Percentiles rank a stretch among this genome's conserved stretches.
phyloP scores from a whole-genome alignment of 768 basidiomycete genomes.

The Dentipellis sp. region DNA sequence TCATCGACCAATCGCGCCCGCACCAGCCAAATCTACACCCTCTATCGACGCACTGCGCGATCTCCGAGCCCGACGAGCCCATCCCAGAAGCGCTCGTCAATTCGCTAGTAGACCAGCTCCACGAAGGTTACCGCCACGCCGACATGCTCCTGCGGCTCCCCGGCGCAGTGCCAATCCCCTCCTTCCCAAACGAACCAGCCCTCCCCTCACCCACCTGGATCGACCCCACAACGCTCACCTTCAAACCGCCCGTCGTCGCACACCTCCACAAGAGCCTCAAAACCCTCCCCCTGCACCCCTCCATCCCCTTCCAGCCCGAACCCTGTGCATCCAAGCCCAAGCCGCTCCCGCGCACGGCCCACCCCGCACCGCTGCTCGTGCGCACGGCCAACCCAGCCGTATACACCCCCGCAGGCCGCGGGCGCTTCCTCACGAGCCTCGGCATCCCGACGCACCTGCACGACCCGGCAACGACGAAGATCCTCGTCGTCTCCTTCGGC shows the following conservation, averaged over 20 bases:
- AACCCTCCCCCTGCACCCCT: conserved; percentile 28
- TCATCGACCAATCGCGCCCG: conserved; percentile 22
- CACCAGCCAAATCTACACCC: conserved; percentile 4
- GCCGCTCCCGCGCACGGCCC: conserved; percentile 28
- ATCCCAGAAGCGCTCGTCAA: conserved; percentile 37
- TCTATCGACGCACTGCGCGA: neutral
- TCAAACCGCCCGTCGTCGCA: conserved; percentile 35
- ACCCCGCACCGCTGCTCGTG: conserved; percentile 60
- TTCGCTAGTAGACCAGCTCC: conserved; percentile 58
- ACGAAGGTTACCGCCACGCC: conserved; percentile 58
- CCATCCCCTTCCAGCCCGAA: conserved; percentile 29
- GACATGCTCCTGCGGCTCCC: conserved; percentile 64
- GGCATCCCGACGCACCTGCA: conserved; percentile 48
- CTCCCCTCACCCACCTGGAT: conserved; percentile 64
- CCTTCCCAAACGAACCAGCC: conserved; percentile 42
- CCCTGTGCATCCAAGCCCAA: conserved; percentile 8
- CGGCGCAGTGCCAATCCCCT: conserved; percentile 69
- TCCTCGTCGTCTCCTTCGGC: conserved; percentile 74
- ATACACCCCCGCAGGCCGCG: conserved; percentile 46
- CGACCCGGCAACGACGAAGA: conserved; percentile 38
- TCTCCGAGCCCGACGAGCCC: conserved; percentile 34
- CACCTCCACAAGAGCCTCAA: conserved; percentile 28
- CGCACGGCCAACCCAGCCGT: conserved; percentile 42
- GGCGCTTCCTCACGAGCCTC: conserved; percentile 41
- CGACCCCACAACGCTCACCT: conserved; percentile 33